A percentile compares a stretch with the other conserved stretches of the same genome.
phyloP scores from a whole-genome alignment of 495 filamentous ascomycete species.

The Penicillium ucsense region DNA sequence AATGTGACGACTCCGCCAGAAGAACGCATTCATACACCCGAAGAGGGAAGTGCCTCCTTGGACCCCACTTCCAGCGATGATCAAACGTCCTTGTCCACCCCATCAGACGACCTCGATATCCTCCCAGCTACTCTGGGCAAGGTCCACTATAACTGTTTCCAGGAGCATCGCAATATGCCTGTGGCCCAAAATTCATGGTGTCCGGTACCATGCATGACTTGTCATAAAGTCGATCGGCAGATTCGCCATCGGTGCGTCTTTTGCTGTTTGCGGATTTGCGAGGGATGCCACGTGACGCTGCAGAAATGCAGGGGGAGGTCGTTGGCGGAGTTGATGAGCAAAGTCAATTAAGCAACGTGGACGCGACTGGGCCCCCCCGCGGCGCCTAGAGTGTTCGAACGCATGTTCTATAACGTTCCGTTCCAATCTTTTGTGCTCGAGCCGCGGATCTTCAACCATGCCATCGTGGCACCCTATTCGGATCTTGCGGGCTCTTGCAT shows the following conservation, averaged over 20 bases:
- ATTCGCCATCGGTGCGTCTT: slow-evolving; percentile 38
- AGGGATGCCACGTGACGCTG: slow-evolving; percentile 27
- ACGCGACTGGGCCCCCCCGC: too few species aligned
- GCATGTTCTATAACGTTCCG: not conserved
- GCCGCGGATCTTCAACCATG: too few species aligned
- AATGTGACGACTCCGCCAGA: slow-evolving; percentile 18
- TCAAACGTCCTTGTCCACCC: slow-evolving; percentile 15
- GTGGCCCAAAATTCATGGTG: slow-evolving; percentile 34
- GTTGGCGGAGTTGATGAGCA: slow-evolving; percentile 24
- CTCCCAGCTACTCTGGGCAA: slow-evolving; percentile 30
- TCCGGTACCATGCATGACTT: slow-evolving; percentile 42
- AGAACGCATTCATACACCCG: slow-evolving; percentile 32
- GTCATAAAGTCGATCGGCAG: slow-evolving; percentile 34
- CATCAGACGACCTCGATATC: slow-evolving; percentile 25
- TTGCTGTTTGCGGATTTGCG: slow-evolving; percentile 40
- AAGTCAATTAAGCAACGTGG: not conserved
- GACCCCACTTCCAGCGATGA: slow-evolving; percentile 21
- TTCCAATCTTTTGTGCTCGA: too few species aligned
- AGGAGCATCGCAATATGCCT: slow-evolving; percentile 35
- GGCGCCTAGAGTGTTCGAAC: too few species aligned
- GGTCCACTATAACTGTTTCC: slow-evolving; percentile 36
- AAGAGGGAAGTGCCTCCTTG: slow-evolving; percentile 16
- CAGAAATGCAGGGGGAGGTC: slow-evolving; percentile 28
- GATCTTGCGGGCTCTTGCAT: too few species aligned
- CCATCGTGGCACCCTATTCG: too few species aligned